Percentiles rank a stretch among this genome's conserved stretches.
Evolutionary conservation across 768 basidiomycete genomes (phyloP).

Genomic region (Tulasnella sp.): DNA sequence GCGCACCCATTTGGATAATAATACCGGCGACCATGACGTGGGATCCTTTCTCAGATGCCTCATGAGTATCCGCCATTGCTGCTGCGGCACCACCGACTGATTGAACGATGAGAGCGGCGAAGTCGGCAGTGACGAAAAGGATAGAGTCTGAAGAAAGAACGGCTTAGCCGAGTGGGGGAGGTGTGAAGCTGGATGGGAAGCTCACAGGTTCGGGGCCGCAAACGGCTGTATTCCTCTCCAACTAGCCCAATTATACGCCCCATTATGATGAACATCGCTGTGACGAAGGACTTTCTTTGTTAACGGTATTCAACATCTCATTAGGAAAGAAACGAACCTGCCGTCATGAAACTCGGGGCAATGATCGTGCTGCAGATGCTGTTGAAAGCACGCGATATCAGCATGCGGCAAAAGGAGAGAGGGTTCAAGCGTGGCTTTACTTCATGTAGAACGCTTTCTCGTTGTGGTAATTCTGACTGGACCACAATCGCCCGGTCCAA

Average conservation of each 20-base stretch:
- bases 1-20: constrained; percentile 27
- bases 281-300: constrained; percentile 34
- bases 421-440: constrained; percentile 32
- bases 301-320: background rate
- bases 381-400: constrained; percentile 6
- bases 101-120: constrained; percentile 58
- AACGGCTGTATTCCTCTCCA: constrained; percentile 47
- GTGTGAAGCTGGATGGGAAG: constrained; percentile 28
- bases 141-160: constrained; percentile 31
- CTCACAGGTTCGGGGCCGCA: constrained; percentile 45
- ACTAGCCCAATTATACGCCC: constrained; percentile 46
- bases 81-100: constrained; percentile 60
- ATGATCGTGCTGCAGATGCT: constrained; percentile 55
- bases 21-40: constrained; percentile 52
- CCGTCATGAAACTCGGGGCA: constrained; percentile 51
- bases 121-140: constrained; percentile 41
- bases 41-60: constrained; percentile 42
- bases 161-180: background rate
- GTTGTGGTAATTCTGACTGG: background rate
- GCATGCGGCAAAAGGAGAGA: background rate
- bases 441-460: constrained; percentile 44
- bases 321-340: background rate
- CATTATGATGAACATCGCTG: constrained; percentile 58
- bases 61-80: constrained; percentile 36
- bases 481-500: constrained; percentile 51